Evolutionary conservation across 2,329 filamentous ascomycete species (phyloP).

Genomic region (Colletotrichum australisinense): DNA sequence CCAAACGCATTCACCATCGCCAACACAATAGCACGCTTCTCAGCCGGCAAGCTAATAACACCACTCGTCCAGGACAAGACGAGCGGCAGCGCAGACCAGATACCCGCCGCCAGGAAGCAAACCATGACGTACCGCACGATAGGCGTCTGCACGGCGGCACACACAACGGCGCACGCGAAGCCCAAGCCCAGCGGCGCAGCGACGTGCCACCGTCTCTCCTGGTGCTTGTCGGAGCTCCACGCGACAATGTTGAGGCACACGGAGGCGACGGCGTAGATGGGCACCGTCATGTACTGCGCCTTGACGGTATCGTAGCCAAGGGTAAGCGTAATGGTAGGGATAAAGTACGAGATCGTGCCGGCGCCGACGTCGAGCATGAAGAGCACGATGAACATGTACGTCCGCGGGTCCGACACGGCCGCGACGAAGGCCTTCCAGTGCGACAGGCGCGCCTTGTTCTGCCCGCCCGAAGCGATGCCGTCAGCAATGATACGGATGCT

Average conservation of each 20-base stretch:
- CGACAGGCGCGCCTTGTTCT: slow-evolving; percentile 39
- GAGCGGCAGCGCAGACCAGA: slow-evolving; percentile 42
- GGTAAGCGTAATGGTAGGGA: slow-evolving; percentile 60
- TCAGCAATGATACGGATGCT: slow-evolving; percentile 55
- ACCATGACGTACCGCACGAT: slow-evolving; percentile 45
- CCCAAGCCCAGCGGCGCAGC: slow-evolving; percentile 36
- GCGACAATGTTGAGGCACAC: slow-evolving; percentile 39
- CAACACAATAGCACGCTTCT: slow-evolving; percentile 47
- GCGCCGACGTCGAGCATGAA: slow-evolving; percentile 61
- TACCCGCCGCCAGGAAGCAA: slow-evolving; percentile 41
- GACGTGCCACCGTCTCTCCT: slow-evolving; percentile 40
- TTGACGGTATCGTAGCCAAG: slow-evolving; percentile 57
- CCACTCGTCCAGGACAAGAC: slow-evolving; percentile 44
- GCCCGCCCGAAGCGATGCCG: slow-evolving; percentile 47
- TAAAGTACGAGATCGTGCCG: slow-evolving; percentile 64
- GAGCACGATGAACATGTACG: slow-evolving; percentile 59
- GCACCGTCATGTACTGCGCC: slow-evolving; percentile 59
- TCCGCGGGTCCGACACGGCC: slow-evolving; percentile 57
- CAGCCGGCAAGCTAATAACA: slow-evolving; percentile 41
- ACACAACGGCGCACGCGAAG: slow-evolving; percentile 38
- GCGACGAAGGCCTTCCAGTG: slow-evolving; percentile 44
- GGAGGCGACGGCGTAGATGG: slow-evolving; percentile 42
- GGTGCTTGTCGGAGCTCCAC: slow-evolving; percentile 38
- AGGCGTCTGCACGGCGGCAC: slow-evolving; percentile 38
- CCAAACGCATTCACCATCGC: slow-evolving; percentile 46